Conservation (phyloP, 2,329 filamentous ascomycete species). For the Aschersonia sp. region DNA sequence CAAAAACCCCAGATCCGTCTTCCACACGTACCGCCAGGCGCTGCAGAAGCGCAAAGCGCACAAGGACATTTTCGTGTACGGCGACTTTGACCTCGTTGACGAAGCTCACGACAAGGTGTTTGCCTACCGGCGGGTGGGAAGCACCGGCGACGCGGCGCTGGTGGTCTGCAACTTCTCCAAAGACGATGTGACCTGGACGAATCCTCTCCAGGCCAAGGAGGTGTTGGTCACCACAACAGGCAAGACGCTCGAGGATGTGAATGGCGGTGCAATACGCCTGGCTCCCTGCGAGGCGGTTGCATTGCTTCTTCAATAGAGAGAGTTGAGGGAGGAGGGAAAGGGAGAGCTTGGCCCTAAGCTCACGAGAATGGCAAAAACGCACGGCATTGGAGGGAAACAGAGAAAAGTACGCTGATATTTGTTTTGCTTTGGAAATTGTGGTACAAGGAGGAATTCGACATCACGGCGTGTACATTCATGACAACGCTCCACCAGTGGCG, state of each 20-base stretch:
- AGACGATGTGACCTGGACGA: constrained; percentile 16
- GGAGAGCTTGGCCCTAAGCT: no score
- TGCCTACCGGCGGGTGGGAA: constrained; percentile 20
- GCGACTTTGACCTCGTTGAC: constrained; percentile 30
- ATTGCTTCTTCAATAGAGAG: constrained; percentile 12
- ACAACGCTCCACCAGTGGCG: background rate
- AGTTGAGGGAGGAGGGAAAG: background rate
- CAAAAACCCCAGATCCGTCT: constrained; percentile 32
- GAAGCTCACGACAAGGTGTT: constrained; percentile 20
- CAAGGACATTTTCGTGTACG: constrained; percentile 52
- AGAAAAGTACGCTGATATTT: no score
- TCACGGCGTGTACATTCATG: no score
- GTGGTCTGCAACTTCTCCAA: constrained; percentile 24
- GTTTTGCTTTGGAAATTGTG: no score
- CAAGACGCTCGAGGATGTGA: constrained; percentile 14
- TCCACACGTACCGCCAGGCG: constrained; percentile 46
- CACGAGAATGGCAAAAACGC: background rate
- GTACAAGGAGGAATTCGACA: no score
- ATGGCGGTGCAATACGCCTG: constrained; percentile 13
- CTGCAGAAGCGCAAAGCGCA: constrained; percentile 45
- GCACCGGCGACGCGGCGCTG: constrained; percentile 16
- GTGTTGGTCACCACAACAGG: constrained; percentile 19
- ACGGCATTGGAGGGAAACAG: no score
- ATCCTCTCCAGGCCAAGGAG: constrained; percentile 13
- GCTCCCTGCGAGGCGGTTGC: constrained; percentile 22